These are phyloP conservation scores for Candida tammaniensis DNA, from an alignment of 805 yeast genomes.

Conservation along the genomic window DNA sequence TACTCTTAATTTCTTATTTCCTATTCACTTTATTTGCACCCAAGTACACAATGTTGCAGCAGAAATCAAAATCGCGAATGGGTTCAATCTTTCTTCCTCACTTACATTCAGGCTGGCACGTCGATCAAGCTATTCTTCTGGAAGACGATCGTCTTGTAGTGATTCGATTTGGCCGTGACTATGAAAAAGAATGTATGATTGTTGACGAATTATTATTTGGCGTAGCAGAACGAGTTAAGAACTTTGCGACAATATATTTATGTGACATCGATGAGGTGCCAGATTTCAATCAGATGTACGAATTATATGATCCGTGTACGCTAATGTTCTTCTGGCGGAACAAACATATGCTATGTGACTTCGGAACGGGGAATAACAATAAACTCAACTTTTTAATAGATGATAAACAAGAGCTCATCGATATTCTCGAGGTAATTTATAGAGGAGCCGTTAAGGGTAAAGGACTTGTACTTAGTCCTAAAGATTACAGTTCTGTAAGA, in stretches of 20 bases:
- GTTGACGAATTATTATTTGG: conserved; percentile 86
- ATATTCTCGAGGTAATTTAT: conserved; percentile 83
- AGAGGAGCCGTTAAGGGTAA: conserved; percentile 91
- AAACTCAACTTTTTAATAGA: conserved; percentile 76
- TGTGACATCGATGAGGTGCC: conserved; percentile 89
- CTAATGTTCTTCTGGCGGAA: conserved; percentile 92
- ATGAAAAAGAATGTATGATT: conserved; percentile 74
- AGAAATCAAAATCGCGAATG: conserved; percentile 39
- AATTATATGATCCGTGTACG: conserved; percentile 84
- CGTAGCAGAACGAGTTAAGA: conserved; percentile 78
- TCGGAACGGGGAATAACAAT: conserved; percentile 97
- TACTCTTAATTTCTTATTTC: too few relatives aligned
- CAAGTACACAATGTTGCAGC: too few relatives aligned
- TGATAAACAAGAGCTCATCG: conserved; percentile 86
- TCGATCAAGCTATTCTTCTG: conserved; percentile 91
- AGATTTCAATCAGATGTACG: conserved; percentile 87
- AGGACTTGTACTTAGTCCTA: conserved; percentile 86
- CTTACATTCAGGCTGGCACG: conserved; percentile 89
- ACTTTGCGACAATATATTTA: conserved; percentile 83
- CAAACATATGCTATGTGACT: conserved; percentile 97
- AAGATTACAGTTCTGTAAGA: conserved; percentile 49
- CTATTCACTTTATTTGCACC: too few relatives aligned
- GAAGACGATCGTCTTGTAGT: conserved; percentile 89
- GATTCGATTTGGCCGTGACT: conserved; percentile 82
- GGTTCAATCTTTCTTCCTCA: conserved; percentile 83